Base-by-base conservation (phyloP, 2,329 filamentous ascomycete genomes). In the Pseudocercospora vitis region DNA sequence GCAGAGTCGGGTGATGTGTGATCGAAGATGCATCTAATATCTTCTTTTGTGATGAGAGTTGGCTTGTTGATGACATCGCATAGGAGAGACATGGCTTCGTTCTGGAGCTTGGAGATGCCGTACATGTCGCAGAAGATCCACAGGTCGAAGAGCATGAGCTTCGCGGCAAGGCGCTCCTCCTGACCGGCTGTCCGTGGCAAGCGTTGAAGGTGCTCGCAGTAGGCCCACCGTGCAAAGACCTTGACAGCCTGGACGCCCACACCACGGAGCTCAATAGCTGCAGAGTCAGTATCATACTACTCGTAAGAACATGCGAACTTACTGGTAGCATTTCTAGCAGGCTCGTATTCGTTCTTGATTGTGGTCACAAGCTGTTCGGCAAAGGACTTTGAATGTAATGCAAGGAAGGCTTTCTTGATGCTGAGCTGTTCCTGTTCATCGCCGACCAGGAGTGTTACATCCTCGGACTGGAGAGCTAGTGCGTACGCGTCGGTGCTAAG, bases 61-160 rank as follows among this genome's bases (percentile, higher is more conserved):
- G 44, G 44, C 1, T 16, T 19, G n/a, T 32, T 31, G n/a, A 47
- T 7, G 4, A 47, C 16, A 12, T 47, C 26, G 26, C 44, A 47
- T n/a, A 47, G 44, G 3, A 23, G 19, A 31, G 44, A 24, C 44
- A 47, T 47, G 24, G 29, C 29, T 23, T 47, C 26, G 16, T 47
- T 47, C 44, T 47, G 44, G n/a, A 47, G 44, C 18, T 29, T 21
- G 8, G 44, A 31, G 44, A 47, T 33, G 3, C 44, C 44, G 14
- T 47, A 33, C 44, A 47, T 47, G 26, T 47, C 44, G 8, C 44
- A 47, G 19, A 47, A 47, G 5, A 47, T 33, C 44, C 44, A 47
- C 4, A 47, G 29, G 9, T 47, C 44, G 29, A 47, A 32, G 1
- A 47, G 16, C 8, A 33, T 33, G 18, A 33, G 24, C 44, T 47